Conservation (phyloP, 768 basidiomycete genomes). For the Termitomyces sp. region DNA sequence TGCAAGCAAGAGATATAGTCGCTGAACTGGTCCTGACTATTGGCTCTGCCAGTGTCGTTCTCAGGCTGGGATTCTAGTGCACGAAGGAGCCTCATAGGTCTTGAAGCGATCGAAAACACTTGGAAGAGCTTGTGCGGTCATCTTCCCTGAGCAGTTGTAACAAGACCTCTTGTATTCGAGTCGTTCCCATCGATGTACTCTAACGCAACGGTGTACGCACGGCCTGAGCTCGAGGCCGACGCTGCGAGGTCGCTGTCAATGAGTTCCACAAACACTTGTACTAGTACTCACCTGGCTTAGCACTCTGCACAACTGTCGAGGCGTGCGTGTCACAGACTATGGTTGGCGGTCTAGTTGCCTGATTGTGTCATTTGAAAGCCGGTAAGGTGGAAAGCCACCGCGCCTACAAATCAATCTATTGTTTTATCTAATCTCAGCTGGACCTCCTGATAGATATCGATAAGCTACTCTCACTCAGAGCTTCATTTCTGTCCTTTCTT, state of each 20-base stretch:
- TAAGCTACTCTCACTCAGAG: not conserved
- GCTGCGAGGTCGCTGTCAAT: not conserved
- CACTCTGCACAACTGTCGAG: not conserved
- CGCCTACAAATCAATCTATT: too few species aligned
- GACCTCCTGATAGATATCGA: not conserved
- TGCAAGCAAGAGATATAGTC: not conserved
- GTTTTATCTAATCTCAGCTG: too few species aligned
- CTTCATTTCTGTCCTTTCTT: not conserved
- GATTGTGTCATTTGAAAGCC: too few species aligned
- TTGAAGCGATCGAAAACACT: not conserved
- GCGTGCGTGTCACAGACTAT: not conserved
- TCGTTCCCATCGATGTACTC: not conserved
- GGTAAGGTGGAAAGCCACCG: too few species aligned
- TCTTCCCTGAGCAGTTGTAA: not conserved
- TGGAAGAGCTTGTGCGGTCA: not conserved
- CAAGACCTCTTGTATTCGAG: not conserved
- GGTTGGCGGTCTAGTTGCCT: not conserved
- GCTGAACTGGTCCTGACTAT: not conserved
- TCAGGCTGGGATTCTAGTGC: not conserved
- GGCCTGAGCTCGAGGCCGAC: not conserved
- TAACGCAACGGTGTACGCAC: not conserved
- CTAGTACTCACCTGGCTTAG: not conserved
- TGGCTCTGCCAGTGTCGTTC: not conserved
- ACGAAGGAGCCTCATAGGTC: not conserved
- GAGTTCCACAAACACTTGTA: not conserved